Conservation (phyloP, 768 basidiomycete species). For the Amyloporia xantha region DNA sequence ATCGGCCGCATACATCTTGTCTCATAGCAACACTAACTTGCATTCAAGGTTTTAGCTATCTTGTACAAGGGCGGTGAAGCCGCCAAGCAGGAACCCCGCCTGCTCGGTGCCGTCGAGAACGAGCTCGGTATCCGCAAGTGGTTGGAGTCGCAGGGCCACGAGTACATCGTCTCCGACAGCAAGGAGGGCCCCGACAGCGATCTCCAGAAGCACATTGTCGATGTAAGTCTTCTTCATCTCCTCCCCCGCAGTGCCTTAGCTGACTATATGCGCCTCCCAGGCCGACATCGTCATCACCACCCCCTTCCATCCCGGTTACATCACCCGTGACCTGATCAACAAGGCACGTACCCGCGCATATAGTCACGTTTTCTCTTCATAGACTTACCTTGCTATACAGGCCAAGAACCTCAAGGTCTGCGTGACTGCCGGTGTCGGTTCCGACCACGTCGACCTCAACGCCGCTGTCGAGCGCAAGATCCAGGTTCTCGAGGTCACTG, state of each 20-base stretch:
- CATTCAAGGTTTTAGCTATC: slow-evolving; percentile 74
- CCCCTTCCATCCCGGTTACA: slow-evolving; percentile 82
- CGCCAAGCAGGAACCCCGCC: slow-evolving; percentile 63
- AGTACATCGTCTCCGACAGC: slow-evolving; percentile 69
- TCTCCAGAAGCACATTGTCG: slow-evolving; percentile 77
- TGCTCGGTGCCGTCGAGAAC: slow-evolving; percentile 79
- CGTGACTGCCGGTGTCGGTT: slow-evolving; percentile 87
- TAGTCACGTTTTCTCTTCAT: not conserved
- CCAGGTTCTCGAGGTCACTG: slow-evolving; percentile 66
- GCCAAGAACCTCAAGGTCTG: slow-evolving; percentile 88
- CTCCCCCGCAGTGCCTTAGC: not conserved
- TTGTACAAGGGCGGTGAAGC: slow-evolving; percentile 64
- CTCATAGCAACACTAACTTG: too few relatives aligned
- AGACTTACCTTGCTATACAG: not conserved
- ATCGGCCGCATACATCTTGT: too few relatives aligned
- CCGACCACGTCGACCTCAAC: slow-evolving; percentile 87
- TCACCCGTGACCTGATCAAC: slow-evolving; percentile 64
- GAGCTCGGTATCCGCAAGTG: slow-evolving; percentile 70
- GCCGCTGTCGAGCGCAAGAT: slow-evolving; percentile 76
- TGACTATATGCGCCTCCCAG: slow-evolving; percentile 27
- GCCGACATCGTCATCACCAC: slow-evolving; percentile 79
- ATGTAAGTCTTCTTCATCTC: slow-evolving; percentile 41
- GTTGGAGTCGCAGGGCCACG: slow-evolving; percentile 68
- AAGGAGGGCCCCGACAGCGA: slow-evolving; percentile 79
- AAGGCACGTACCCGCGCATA: slow-evolving; percentile 37